Conservation (phyloP, 2,329 filamentous ascomycete genomes). For the Botrytis sinoallii region DNA sequence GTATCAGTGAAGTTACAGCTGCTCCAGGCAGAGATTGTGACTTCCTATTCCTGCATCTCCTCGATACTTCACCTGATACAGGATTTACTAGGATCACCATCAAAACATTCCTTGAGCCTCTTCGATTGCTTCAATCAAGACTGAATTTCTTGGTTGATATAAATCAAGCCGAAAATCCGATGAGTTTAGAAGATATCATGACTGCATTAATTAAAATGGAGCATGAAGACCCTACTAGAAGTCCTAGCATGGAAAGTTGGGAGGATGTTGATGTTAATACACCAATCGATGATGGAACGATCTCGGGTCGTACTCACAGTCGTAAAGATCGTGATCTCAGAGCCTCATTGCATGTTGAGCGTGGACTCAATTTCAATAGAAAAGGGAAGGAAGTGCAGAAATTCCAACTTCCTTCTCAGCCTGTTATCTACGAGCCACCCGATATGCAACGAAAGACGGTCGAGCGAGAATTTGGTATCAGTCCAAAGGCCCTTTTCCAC, state of each 20-base stretch:
- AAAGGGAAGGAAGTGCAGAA: constrained; percentile 46
- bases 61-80: constrained; percentile 28
- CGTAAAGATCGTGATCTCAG: constrained; percentile 50
- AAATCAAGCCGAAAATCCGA: constrained; percentile 67
- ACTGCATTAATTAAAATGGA: constrained; percentile 74
- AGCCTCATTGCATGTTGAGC: constrained; percentile 59
- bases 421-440: constrained; percentile 79
- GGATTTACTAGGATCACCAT: constrained; percentile 63
- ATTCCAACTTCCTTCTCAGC: constrained; percentile 76
- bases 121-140: constrained; percentile 76
- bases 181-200: constrained; percentile 67
- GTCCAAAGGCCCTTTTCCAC: constrained; percentile 91
- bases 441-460: constrained; percentile 73
- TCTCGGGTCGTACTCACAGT: constrained; percentile 38
- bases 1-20: constrained; percentile 82
- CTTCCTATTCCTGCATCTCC: constrained; percentile 79
- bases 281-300: constrained; percentile 57
- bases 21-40: constrained; percentile 89
- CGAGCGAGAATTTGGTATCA: constrained; percentile 83
- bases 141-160: constrained; percentile 84
- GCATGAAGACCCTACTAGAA: constrained; percentile 54
- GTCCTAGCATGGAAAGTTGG: constrained; percentile 84
- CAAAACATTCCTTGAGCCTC: constrained; percentile 88
- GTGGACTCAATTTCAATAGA: constrained; percentile 50
- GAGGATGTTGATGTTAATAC: constrained; percentile 69